A percentile compares a stretch with the other conserved stretches of the same genome.
phyloP scores from a whole-genome alignment of 306 rosid genomes.

The Begonia masoniana region DNA sequence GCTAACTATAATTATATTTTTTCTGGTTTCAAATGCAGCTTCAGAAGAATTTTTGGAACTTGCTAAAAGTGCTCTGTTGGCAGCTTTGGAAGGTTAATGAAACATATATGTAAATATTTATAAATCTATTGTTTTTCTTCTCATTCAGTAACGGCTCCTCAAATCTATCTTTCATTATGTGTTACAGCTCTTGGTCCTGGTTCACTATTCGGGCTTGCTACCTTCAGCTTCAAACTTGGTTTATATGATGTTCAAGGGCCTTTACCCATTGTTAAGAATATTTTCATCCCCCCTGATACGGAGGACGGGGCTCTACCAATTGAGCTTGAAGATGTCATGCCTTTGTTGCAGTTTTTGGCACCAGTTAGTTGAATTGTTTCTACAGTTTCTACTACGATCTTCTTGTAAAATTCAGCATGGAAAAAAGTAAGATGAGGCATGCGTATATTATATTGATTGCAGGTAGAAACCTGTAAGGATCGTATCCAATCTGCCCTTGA shows the following conservation, averaged over 20 bases:
- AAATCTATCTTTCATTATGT: constrained; percentile 12
- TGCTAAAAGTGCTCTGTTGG: constrained; percentile 84
- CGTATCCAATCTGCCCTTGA: constrained; percentile 89
- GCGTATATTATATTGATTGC: constrained; percentile 15
- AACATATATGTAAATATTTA: background rate
- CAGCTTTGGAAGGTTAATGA: constrained; percentile 76
- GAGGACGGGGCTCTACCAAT: constrained; percentile 51
- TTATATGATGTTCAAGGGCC: constrained; percentile 95
- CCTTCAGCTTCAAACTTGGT: constrained; percentile 95
- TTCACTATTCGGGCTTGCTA: constrained; percentile 94
- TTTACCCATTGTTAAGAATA: constrained; percentile 74
- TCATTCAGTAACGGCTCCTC: background rate
- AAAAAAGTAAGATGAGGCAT: constrained; percentile 7
- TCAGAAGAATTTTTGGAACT: constrained; percentile 96
- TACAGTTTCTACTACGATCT: background rate
- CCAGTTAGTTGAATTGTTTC: constrained; percentile 49
- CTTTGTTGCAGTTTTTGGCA: constrained; percentile 87
- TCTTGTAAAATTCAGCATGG: background rate
- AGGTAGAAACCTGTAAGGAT: constrained; percentile 93
- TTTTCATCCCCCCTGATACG: constrained; percentile 71
- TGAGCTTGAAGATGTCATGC: constrained; percentile 96
- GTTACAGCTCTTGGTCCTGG: constrained; percentile 83
- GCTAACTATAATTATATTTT: background rate
- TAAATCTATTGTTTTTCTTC: background rate
- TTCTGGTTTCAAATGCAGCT: constrained; percentile 46